Percentiles rank a stretch among this genome's conserved stretches.
Conservation (phyloP, 2,329 filamentous ascomycete genomes). For the Talaromyces rugulosus region DNA sequence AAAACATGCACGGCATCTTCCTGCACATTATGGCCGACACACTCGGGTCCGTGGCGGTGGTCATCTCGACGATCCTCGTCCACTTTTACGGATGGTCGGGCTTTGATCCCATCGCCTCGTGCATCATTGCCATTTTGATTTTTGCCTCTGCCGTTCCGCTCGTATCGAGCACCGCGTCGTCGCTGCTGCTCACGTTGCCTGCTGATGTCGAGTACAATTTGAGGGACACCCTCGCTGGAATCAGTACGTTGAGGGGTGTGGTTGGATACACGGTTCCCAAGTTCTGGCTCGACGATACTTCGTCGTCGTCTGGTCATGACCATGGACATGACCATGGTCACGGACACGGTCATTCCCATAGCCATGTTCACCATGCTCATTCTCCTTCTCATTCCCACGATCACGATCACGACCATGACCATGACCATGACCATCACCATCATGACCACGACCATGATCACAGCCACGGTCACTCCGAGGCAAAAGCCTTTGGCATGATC, state of each 20-base stretch:
- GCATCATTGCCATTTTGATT: constrained; percentile 88
- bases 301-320: constrained; percentile 25
- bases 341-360: constrained; percentile 22
- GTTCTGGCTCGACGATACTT: constrained; percentile 83
- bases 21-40: constrained; percentile 93
- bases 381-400: constrained; percentile 24
- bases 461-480: constrained; percentile 18
- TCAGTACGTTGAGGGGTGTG: constrained; percentile 78
- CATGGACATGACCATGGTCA: constrained; percentile 27
- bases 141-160: constrained; percentile 88
- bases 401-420: constrained; percentile 29
- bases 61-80: constrained; percentile 83
- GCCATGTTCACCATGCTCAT: constrained; percentile 20
- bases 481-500: constrained; percentile 66
- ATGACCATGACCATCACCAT: constrained; percentile 24
- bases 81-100: constrained; percentile 86
- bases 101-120: constrained; percentile 92
- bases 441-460: constrained; percentile 15
- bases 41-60: constrained; percentile 88
- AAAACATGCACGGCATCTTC: constrained; percentile 98
- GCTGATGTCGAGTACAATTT: constrained; percentile 82
- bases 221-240: constrained; percentile 77
- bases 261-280: constrained; percentile 80
- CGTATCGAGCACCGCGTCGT: constrained; percentile 76
- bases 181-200: constrained; percentile 78